These are phyloP conservation scores for Penicillium glabrum DNA, from an alignment of 2,329 filamentous ascomycete species.

Conservation along the genomic window DNA sequence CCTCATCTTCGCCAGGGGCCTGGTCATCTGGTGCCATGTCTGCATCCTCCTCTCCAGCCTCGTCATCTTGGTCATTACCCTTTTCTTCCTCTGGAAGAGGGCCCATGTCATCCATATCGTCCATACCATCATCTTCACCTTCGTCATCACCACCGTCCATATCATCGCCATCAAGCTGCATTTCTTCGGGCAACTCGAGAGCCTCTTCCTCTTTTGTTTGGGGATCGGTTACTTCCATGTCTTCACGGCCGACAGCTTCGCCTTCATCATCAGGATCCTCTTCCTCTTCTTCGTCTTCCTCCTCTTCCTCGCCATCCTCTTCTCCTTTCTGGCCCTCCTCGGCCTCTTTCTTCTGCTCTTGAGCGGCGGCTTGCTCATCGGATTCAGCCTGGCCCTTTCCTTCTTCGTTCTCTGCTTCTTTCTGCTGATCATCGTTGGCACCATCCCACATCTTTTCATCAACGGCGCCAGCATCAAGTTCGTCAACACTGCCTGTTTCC, in stretches of 20 bases:
- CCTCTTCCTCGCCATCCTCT: constrained; percentile 51
- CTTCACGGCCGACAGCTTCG: constrained; percentile 62
- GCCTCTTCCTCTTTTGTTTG: constrained; percentile 79
- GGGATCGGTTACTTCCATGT: constrained; percentile 67
- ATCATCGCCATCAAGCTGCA: constrained; percentile 73
- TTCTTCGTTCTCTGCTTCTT: constrained; percentile 75
- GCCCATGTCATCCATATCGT: constrained; percentile 48
- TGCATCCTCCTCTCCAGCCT: constrained; percentile 30
- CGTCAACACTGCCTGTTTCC: constrained; percentile 86
- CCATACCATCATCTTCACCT: constrained; percentile 44
- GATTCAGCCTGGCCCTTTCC: constrained; percentile 51
- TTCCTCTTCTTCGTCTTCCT: constrained; percentile 56
- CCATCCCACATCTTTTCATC: constrained; percentile 99
- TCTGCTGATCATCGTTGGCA: constrained; percentile 63
- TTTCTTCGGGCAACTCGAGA: constrained; percentile 81
- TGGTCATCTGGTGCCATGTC: constrained; percentile 33
- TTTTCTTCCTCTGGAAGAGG: constrained; percentile 38
- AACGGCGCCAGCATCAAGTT: constrained; percentile 82
- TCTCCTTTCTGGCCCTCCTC: constrained; percentile 38
- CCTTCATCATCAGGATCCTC: constrained; percentile 59
- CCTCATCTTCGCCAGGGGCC: constrained; percentile 34
- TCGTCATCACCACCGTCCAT: constrained; percentile 54
- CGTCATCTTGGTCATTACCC: constrained; percentile 30
- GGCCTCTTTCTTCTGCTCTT: constrained; percentile 54
- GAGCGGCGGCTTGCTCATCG: constrained; percentile 62